phyloP scores from a whole-genome alignment of 495 filamentous ascomycete species.

The Aspergillus sclerotiicarbonarius region DNA sequence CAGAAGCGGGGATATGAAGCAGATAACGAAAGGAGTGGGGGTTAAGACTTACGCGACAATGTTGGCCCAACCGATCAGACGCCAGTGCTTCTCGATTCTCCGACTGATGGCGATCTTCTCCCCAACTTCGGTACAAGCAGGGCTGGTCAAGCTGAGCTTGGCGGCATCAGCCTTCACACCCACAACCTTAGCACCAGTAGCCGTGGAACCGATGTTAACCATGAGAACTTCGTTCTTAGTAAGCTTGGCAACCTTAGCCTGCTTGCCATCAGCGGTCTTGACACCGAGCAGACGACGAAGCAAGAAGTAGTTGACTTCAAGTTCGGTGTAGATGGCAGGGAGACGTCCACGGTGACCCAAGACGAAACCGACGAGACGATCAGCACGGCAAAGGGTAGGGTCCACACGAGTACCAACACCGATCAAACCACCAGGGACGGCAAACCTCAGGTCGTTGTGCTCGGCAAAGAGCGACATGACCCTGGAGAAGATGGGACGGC shows the following conservation, averaged over 20 bases:
- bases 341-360: conserved; percentile 88
- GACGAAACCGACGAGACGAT: conserved; percentile 98
- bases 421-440: conserved; percentile 94
- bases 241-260: conserved; percentile 97
- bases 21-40: not conserved
- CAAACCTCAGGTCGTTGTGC: conserved; percentile 96
- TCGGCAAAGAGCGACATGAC: conserved; percentile 95
- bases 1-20: not conserved
- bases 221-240: conserved; percentile 96
- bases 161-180: conserved; percentile 97
- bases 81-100: conserved; percentile 99
- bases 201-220: conserved; percentile 98
- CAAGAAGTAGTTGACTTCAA: conserved; percentile 99
- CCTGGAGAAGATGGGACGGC: conserved; percentile 92
- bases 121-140: conserved; percentile 87
- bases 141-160: conserved; percentile 81
- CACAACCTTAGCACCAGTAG: conserved; percentile 91
- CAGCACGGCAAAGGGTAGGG: conserved; percentile 94
- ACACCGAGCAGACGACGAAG: conserved; percentile 92
- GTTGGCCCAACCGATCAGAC: conserved; percentile 95
- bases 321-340: conserved; percentile 92
- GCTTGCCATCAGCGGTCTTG: conserved; percentile 96
- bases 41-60: conserved; percentile 65
- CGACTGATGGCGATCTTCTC: conserved; percentile 97
- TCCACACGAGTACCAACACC: conserved; percentile 96